Evolutionary conservation across 495 filamentous ascomycete genomes (phyloP).

Genomic region (Saxophila tyrrhenica): DNA sequence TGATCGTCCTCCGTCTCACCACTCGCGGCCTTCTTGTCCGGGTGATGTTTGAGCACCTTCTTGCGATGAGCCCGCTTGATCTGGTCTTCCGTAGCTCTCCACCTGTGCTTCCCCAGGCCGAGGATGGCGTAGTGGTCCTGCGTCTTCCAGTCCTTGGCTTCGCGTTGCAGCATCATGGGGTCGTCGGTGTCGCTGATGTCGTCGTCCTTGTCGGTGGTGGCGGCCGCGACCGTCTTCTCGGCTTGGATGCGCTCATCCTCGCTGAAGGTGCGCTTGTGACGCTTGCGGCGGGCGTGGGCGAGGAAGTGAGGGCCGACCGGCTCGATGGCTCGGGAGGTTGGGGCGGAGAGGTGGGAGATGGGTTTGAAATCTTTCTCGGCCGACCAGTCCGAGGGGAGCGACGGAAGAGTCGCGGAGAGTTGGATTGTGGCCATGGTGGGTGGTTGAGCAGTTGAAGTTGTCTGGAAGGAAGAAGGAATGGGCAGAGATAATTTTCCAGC

Average conservation of each 20-base stretch:
- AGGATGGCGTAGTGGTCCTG: slow-evolving; percentile 99
- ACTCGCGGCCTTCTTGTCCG: slow-evolving; percentile 92
- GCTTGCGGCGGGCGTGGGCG: slow-evolving; percentile 87
- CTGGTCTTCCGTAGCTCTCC: slow-evolving; percentile 85
- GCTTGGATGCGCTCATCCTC: slow-evolving; percentile 97
- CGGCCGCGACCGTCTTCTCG: slow-evolving; percentile 84
- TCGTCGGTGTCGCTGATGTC: slow-evolving; percentile 91
- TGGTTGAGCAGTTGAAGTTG: not conserved
- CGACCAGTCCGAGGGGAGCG: slow-evolving; percentile 70
- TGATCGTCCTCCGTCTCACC: slow-evolving; percentile 84
- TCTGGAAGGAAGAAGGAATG: not conserved
- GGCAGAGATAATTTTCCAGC: not conserved
- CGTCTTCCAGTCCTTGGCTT: slow-evolving; percentile 97
- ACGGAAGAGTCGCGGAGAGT: slow-evolving; percentile 72
- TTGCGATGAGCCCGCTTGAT: slow-evolving; percentile 98
- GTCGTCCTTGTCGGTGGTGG: slow-evolving; percentile 79
- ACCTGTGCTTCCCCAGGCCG: slow-evolving; percentile 83
- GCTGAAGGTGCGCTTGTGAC: slow-evolving; percentile 94
- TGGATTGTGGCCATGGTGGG: slow-evolving; percentile 58
- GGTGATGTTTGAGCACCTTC: slow-evolving; percentile 97
- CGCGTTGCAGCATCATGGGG: slow-evolving; percentile 74
- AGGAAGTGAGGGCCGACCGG: slow-evolving; percentile 96
- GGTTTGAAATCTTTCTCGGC: slow-evolving; percentile 87
- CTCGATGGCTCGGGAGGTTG: slow-evolving; percentile 76
- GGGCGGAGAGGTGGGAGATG: slow-evolving; percentile 53